phyloP scores from a whole-genome alignment of 208 protist genomes.

The Leishmania braziliensis region DNA sequence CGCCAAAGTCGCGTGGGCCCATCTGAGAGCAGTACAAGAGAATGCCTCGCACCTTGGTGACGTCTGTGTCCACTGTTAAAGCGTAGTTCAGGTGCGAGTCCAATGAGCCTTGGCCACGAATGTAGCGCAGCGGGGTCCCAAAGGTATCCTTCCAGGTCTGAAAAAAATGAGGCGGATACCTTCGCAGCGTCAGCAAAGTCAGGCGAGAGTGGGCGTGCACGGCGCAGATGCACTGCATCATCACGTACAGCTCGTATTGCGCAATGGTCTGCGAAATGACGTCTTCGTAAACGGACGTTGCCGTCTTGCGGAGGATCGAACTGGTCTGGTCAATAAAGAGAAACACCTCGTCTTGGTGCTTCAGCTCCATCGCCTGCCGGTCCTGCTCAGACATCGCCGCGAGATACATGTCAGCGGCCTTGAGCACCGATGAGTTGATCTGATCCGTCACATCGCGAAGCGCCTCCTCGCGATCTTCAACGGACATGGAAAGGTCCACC shows the following conservation, averaged over 20 bases:
- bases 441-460: conserved; percentile 32
- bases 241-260: conserved; percentile 77
- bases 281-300: conserved; percentile 77
- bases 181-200: conserved; percentile 73
- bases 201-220: conserved; percentile 69
- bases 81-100: conserved; percentile 86
- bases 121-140: conserved; percentile 65
- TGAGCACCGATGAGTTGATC: conserved; percentile 52
- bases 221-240: conserved; percentile 86
- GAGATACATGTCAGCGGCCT: conserved; percentile 44
- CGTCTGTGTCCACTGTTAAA: conserved; percentile 45
- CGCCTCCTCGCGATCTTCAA: conserved; percentile 9
- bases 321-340: conserved; percentile 88
- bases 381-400: conserved; percentile 22
- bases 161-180: conserved; percentile 60
- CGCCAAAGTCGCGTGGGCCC: conserved; percentile 81
- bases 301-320: conserved; percentile 70
- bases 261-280: conserved; percentile 84
- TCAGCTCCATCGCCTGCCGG: conserved; percentile 5
- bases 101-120: conserved; percentile 79
- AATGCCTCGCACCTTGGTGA: conserved; percentile 68
- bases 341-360: conserved; percentile 62
- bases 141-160: conserved; percentile 69
- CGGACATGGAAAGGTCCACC: conserved; percentile 24
- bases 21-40: conserved; percentile 90